A percentile compares a stretch with the other conserved stretches of the same genome.
phyloP scores from a whole-genome alignment of 495 filamentous ascomycete species.

The Clavariopsis aquatica region DNA sequence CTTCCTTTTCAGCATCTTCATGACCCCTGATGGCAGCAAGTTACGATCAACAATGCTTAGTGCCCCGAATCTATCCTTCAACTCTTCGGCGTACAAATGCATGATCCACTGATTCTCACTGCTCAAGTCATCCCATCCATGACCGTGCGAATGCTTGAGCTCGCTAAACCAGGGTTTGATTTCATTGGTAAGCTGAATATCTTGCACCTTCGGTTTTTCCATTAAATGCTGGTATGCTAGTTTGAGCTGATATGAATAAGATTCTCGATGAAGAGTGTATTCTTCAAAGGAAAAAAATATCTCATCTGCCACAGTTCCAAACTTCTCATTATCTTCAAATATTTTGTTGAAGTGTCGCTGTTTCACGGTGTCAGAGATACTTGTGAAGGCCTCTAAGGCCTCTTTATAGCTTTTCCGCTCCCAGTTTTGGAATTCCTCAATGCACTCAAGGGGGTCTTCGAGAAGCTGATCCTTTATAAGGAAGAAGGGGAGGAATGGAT shows the following conservation, averaged over 20 bases:
- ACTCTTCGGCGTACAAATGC: constrained; percentile 8
- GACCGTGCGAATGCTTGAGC: constrained; percentile 1
- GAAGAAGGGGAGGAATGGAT: constrained; percentile 18
- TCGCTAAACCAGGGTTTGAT: constrained; percentile 10
- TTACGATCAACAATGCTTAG: constrained; percentile 11
- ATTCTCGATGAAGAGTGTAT: constrained; percentile 12
- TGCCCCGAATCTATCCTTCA: constrained; percentile 6
- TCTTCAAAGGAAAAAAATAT: constrained; percentile 15
- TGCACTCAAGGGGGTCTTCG: constrained; percentile 5
- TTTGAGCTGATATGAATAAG: background rate
- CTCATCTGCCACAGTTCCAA: background rate
- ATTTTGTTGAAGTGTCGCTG: constrained; percentile 4
- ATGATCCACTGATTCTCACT: constrained; percentile 15
- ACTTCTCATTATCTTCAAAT: background rate
- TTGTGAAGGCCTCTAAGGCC: background rate
- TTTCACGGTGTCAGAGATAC: background rate
- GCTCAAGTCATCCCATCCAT: background rate
- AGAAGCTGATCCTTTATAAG: constrained; percentile 2
- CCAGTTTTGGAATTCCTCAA: background rate
- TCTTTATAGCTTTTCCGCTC: constrained; percentile 7
- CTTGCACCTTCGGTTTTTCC: constrained; percentile 1
- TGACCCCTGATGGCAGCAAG: constrained; percentile 1
- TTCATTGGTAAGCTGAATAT: constrained; percentile 3
- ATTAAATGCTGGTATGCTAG: constrained; percentile 1
- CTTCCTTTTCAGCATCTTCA: constrained; percentile 12